These are phyloP conservation scores for Candida krabiensis DNA, from an alignment of 805 yeast genomes.

Conservation along the genomic window DNA sequence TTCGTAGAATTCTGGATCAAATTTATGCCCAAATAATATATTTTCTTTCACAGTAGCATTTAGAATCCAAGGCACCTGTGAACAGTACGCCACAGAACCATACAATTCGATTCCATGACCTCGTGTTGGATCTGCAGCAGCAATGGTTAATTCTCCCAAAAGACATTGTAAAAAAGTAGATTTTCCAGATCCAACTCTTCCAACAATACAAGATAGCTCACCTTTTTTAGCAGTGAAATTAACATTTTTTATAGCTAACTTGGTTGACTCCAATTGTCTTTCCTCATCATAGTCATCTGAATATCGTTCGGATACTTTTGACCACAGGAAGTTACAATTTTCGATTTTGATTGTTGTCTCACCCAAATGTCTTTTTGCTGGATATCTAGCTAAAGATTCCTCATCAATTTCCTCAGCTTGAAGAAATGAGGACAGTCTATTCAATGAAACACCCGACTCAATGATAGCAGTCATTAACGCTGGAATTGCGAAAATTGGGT, in stretches of 20 bases:
- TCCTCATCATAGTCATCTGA: slow-evolving; percentile 42
- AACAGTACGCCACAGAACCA: slow-evolving; percentile 60
- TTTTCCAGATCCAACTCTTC: slow-evolving; percentile 70
- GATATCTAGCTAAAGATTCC: slow-evolving; percentile 28
- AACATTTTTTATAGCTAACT: slow-evolving; percentile 48
- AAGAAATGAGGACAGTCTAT: slow-evolving; percentile 52
- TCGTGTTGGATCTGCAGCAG: slow-evolving; percentile 29
- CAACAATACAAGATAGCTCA: slow-evolving; percentile 58
- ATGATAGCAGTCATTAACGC: slow-evolving; percentile 53
- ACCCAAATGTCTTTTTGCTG: slow-evolving; percentile 25
- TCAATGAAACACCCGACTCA: slow-evolving; percentile 59
- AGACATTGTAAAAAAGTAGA: slow-evolving; percentile 55
- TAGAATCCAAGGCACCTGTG: slow-evolving; percentile 92
- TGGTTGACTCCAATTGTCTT: slow-evolving; percentile 30
- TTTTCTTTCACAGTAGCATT: slow-evolving; percentile 92
- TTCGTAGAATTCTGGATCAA: slow-evolving; percentile 77
- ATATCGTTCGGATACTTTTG: slow-evolving; percentile 12
- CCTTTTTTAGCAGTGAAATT: slow-evolving; percentile 53
- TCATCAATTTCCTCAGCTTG: slow-evolving; percentile 41
- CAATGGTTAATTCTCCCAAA: slow-evolving; percentile 52
- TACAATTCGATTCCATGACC: slow-evolving; percentile 24
- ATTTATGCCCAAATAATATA: slow-evolving; percentile 84
- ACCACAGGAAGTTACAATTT: slow-evolving; percentile 59
- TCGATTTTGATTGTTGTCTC: slow-evolving; percentile 41
- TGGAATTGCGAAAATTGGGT: slow-evolving; percentile 62